Base-by-base conservation (phyloP, 306 rosid species). In the Lathyrus sativus region DNA sequence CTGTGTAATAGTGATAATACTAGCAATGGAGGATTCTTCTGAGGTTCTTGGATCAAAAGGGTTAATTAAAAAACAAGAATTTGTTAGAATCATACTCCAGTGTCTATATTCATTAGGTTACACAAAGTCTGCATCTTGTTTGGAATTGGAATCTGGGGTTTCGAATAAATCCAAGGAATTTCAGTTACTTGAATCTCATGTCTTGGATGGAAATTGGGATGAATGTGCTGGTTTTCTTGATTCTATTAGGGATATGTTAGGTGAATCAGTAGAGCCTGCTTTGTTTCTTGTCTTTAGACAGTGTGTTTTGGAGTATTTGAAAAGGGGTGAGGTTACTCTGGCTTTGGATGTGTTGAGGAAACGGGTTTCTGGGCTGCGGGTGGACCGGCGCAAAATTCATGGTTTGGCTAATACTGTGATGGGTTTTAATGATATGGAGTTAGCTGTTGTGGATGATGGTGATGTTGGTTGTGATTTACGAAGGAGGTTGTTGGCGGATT, bases 61-160 rank as follows among this genome's bases (percentile, higher is more conserved):
- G 56, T 78, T 85, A 44, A 79, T 86, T 56, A 81, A 72, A 75
- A 88, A 78, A 73, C 80, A 82, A 17, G 96, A 92, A 78, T 88
- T 86, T 68, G 84, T 88, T 24, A 86, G 88, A 74, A 67, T 90
- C 35, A 82, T 92, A 74, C 79, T 90, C 50, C 98, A 90, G 68
- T 83, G 84, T 71, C 74, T 92, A 11, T 73, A 78, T 75, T 84
- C 93, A 65, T 76, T 88, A 72, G 96, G 96, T 35, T 90, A 82
- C 69, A 67, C 22, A 14, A 85, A 76, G 14, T 80, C 96, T 9
- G 98, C 98, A 0, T 79, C 84, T 7, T 80, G 78, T 66, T 79
- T 86, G 83, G 98, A 90, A 81, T 70, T 39, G 3, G 96, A 92
- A 79, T 92, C 98, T 53, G 95, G 90, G 15, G 74, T 88, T 80